Evolutionary conservation across 768 basidiomycete genomes (phyloP).

Genomic region (Austroboletus festivus): DNA sequence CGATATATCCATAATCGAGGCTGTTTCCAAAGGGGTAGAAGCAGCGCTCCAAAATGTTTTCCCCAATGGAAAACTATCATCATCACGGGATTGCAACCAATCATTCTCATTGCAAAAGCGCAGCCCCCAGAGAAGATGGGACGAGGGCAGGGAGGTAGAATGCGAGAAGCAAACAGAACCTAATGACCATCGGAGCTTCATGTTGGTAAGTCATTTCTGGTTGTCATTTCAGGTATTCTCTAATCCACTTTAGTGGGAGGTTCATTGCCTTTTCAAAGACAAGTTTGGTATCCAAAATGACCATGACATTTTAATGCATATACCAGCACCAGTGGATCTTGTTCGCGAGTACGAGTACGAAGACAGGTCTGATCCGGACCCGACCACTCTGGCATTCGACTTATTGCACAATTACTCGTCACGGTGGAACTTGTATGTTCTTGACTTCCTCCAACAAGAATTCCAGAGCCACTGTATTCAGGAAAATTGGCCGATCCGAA

Average conservation of each 20-base stretch:
- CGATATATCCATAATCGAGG: no score
- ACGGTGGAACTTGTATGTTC: slow-evolving; percentile 5
- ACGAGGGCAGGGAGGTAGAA: neutral
- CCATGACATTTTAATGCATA: slow-evolving; percentile 1
- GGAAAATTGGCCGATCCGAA: slow-evolving; percentile 3
- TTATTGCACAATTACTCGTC: neutral
- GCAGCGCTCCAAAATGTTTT: no score
- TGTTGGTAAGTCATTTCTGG: slow-evolving; percentile 2
- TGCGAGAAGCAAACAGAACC: neutral
- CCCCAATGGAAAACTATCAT: no score
- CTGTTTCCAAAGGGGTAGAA: no score
- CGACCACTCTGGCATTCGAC: slow-evolving; percentile 1
- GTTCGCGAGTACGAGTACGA: slow-evolving; percentile 5
- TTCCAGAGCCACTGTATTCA: neutral
- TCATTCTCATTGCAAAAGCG: no score
- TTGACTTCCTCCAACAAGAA: neutral
- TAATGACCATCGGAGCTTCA: slow-evolving; percentile 1
- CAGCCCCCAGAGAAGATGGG: neutral
- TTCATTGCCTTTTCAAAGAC: slow-evolving; percentile 11
- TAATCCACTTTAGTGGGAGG: slow-evolving; percentile 5
- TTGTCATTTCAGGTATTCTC: no score
- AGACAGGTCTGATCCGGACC: slow-evolving; percentile 4
- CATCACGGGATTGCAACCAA: no score
- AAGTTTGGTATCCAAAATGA: slow-evolving; percentile 1
- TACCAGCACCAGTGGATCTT: neutral